Conservation (phyloP, 768 basidiomycete genomes). For the Dendrothele bispora region DNA sequence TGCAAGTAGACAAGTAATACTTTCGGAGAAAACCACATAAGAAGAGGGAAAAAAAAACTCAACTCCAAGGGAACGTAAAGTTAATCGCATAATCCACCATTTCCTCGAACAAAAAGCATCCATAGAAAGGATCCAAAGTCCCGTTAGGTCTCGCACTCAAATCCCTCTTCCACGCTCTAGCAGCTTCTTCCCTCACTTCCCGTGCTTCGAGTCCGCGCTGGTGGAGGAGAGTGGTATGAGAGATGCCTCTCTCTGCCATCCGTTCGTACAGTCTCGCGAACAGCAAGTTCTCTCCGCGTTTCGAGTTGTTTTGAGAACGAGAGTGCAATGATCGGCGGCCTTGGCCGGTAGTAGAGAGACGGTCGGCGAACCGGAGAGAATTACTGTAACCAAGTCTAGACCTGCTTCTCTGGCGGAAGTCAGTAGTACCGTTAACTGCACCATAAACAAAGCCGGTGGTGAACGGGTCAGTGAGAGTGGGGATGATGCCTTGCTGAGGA, state of each 20-base stretch:
- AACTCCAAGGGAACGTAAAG: slow-evolving; percentile 52
- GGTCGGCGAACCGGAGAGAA: no score
- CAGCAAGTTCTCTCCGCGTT: background rate
- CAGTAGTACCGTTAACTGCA: no score
- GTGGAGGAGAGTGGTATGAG: no score
- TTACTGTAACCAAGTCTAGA: no score
- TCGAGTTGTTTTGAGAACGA: no score
- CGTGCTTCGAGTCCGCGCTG: slow-evolving; percentile 22
- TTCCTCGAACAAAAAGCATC: slow-evolving; percentile 49
- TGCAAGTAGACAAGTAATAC: slow-evolving; percentile 21
- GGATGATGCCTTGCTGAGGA: slow-evolving; percentile 57
- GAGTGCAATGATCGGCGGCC: no score
- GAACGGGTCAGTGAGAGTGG: slow-evolving; percentile 29
- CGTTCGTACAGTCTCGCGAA: slow-evolving; percentile 18
- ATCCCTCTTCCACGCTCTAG: slow-evolving; percentile 45
- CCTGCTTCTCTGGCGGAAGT: no score
- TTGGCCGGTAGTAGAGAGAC: no score
- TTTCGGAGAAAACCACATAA: background rate
- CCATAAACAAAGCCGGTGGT: no score
- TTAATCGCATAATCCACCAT: slow-evolving; percentile 54
- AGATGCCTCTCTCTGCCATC: slow-evolving; percentile 21
- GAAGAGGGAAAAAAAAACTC: background rate
- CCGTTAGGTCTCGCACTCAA: slow-evolving; percentile 49
- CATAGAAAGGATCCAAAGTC: slow-evolving; percentile 39
- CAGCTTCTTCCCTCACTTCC: slow-evolving; percentile 16